Base-by-base conservation (phyloP, 768 basidiomycete genomes). In the Psilocybe tampanensis region DNA sequence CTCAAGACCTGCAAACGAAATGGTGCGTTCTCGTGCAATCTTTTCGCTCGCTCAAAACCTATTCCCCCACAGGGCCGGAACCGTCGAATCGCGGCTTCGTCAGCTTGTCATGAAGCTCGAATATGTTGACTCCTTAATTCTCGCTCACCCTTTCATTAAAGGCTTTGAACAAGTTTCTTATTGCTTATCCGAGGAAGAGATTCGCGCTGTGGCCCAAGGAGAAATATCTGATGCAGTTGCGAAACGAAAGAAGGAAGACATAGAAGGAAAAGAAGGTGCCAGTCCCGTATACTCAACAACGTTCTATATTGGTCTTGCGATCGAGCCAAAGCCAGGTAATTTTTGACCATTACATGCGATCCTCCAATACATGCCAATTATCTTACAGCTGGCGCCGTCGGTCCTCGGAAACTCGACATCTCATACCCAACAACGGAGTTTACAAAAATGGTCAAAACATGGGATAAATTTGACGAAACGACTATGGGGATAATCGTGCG, bases 91-190 rank as follows among this genome's bases (percentile, higher is more conserved):
- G 19, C 86, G 92, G 65, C 82, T 98, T 77, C 88, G 97, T 43
- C 95, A 95, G 71, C 82, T 99, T 24, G 95, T 99, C 54, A 95
- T 96, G 88, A 97, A 97, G 76, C 86, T 99, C 52, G 96, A 98
- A 78, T 92, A 89, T 64, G 94, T 95, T 64, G 97, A 98, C 59
- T 89, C 92, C 55, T 80, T 99, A 65, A 85, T 86, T 54, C 78
- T 95, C 56, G 95, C 95, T 45, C 97, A 98, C 76, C 97, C 97
- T 32, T 97, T 94, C 76, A 82, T 92, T 74, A 95, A 92, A 71
- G 94, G 94, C 48, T 95, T 97, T 69, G 92, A 95, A 61, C 91
- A 92, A 80, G 80, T 88, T 8, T 87, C 84, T 29, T 85, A 92
- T 72, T 98, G 95, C 72, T 66, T 91, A 36, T 82, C 85, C 58